Evolutionary conservation across 176 grass and related monocot species (phyloP).

Genomic region (Puya raimondii): DNA sequence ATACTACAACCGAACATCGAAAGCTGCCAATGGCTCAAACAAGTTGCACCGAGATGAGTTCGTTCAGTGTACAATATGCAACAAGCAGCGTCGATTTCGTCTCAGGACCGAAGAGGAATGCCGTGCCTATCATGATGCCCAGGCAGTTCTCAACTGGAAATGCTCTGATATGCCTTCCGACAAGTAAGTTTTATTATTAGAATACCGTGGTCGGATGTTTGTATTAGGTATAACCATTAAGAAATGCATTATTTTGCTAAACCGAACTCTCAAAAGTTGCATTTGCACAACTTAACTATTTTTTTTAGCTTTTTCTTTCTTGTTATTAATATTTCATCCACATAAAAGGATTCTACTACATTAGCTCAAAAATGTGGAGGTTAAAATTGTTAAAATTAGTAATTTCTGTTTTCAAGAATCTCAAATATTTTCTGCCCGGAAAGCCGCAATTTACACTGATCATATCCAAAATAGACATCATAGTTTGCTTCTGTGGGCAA

Average conservation of each 20-base stretch:
- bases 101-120: constrained; percentile 23
- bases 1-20: constrained; percentile 16
- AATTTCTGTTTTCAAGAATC: too few relatives aligned
- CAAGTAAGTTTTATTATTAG: constrained; percentile 17
- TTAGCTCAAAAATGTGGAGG: too few relatives aligned
- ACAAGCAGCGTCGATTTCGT: constrained; percentile 24
- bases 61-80: constrained; percentile 24
- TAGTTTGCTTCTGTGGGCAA: too few relatives aligned
- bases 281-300: too few relatives aligned
- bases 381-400: too few relatives aligned
- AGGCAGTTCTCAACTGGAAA: constrained; percentile 18
- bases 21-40: neutral
- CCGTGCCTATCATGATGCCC: constrained; percentile 26
- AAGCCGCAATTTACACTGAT: too few relatives aligned
- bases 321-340: neutral
- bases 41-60: constrained; percentile 34
- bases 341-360: too few relatives aligned
- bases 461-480: too few relatives aligned
- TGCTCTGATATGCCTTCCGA: constrained; percentile 14
- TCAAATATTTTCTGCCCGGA: too few relatives aligned
- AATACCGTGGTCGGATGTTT: neutral
- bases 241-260: neutral
- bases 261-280: too few relatives aligned
- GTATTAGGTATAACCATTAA: neutral
- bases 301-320: neutral